These are phyloP conservation scores for Syncephalis fuscata DNA, from an alignment of 371 early-diverging fungal species.

Conservation along the genomic window DNA sequence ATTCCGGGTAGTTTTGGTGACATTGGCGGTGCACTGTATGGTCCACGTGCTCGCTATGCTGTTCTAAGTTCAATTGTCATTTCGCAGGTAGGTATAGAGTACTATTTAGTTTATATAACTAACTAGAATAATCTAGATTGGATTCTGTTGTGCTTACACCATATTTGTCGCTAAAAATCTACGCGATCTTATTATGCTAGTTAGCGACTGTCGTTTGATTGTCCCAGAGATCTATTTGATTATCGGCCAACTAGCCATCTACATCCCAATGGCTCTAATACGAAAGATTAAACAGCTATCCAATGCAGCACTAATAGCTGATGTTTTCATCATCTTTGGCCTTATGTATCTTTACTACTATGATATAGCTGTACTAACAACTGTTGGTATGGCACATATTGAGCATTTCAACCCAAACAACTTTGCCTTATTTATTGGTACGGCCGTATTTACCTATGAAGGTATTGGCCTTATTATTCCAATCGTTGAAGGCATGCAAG, in stretches of 20 bases:
- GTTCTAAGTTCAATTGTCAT: conserved; percentile 66
- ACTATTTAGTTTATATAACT: not conserved
- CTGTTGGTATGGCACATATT: conserved; percentile 36
- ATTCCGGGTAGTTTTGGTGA: conserved; percentile 48
- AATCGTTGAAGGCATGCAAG: conserved; percentile 59
- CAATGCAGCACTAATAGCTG: conserved; percentile 63
- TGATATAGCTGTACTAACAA: conserved; percentile 35
- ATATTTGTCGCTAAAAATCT: conserved; percentile 76
- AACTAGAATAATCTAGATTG: conserved; percentile 21
- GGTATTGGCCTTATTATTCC: conserved; percentile 74
- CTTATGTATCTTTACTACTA: conserved; percentile 56
- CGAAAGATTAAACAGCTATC: conserved; percentile 66
- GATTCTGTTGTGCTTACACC: conserved; percentile 77
- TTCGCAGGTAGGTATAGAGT: conserved; percentile 36
- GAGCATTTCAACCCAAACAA: conserved; percentile 41
- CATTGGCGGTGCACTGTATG: conserved; percentile 59
- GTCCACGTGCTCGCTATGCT: conserved; percentile 41
- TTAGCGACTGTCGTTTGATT: conserved; percentile 32
- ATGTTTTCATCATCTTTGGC: conserved; percentile 71
- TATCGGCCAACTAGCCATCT: conserved; percentile 50
- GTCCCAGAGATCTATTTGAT: conserved; percentile 33
- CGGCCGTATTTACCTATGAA: conserved; percentile 82
- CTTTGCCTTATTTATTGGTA: conserved; percentile 70
- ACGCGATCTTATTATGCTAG: conserved; percentile 40
- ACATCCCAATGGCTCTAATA: conserved; percentile 67